Evolutionary conservation across 2,329 filamentous ascomycete genomes (phyloP).

Genomic region (Helminthosporium solani): DNA sequence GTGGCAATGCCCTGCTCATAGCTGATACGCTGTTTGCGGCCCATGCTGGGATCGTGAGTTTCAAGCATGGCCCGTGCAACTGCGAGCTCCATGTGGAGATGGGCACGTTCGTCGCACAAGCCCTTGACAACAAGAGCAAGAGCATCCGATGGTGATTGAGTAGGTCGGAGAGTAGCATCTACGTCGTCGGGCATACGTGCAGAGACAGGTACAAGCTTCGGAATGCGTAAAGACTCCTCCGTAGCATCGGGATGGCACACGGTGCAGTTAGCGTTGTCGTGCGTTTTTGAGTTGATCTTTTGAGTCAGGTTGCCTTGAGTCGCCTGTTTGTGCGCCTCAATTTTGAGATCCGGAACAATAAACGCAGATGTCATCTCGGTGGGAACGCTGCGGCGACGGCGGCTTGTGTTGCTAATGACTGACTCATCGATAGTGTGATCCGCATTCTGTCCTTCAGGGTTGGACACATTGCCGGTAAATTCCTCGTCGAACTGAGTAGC

Average conservation of each 20-base stretch:
- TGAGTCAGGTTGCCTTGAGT: constrained; percentile 20
- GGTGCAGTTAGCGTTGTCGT: constrained; percentile 57
- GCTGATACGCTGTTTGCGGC: constrained; percentile 63
- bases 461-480: constrained; percentile 36
- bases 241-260: constrained; percentile 52
- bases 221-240: constrained; percentile 42
- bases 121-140: constrained; percentile 82
- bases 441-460: constrained; percentile 21
- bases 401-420: constrained; percentile 51
- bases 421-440: constrained; percentile 42
- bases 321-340: constrained; percentile 38
- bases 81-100: constrained; percentile 70
- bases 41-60: constrained; percentile 60
- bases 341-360: constrained; percentile 63
- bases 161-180: constrained; percentile 60
- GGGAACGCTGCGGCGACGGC: constrained; percentile 50
- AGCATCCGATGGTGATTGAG: constrained; percentile 69
- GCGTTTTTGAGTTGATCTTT: constrained; percentile 42
- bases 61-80: constrained; percentile 61
- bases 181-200: constrained; percentile 54
- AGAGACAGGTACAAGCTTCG: constrained; percentile 54
- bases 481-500: constrained; percentile 36
- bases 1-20: constrained; percentile 63
- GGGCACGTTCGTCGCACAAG: constrained; percentile 74
- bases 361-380: constrained; percentile 65